Conservation (phyloP, 2,329 filamentous ascomycete species). For the Fusarium poae region DNA sequence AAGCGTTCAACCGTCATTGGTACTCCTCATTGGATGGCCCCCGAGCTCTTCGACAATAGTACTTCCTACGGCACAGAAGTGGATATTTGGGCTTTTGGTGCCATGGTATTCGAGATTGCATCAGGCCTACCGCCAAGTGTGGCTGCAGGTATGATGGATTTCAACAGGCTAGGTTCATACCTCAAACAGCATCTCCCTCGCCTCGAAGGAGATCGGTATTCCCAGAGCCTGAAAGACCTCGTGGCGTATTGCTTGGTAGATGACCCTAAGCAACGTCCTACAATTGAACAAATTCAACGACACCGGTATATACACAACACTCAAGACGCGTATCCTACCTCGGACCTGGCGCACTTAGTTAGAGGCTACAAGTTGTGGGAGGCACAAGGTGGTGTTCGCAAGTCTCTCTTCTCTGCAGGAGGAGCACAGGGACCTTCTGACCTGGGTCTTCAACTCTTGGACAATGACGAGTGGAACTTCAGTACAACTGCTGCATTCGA, state of each 20-base stretch:
- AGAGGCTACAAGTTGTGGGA: constrained; percentile 82
- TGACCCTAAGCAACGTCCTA: constrained; percentile 75
- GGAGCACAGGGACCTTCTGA: constrained; percentile 68
- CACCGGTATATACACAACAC: constrained; percentile 78
- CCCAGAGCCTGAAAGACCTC: constrained; percentile 75
- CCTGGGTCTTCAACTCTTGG: constrained; percentile 59
- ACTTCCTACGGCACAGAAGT: constrained; percentile 77
- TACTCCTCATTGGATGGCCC: constrained; percentile 89
- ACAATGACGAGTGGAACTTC: constrained; percentile 76
- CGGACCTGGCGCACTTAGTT: constrained; percentile 73
- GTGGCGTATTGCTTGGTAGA: constrained; percentile 80
- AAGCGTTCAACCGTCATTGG: constrained; percentile 86
- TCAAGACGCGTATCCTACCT: constrained; percentile 71
- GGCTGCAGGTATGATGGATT: constrained; percentile 62
- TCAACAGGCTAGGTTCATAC: constrained; percentile 66
- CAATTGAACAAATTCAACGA: constrained; percentile 75
- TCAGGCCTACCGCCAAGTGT: constrained; percentile 81
- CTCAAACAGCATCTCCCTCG: constrained; percentile 74
- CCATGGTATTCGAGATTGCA: constrained; percentile 84
- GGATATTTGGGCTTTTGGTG: constrained; percentile 89
- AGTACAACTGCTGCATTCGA: constrained; percentile 75
- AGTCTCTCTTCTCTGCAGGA: constrained; percentile 71
- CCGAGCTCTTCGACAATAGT: constrained; percentile 76
- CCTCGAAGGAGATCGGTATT: constrained; percentile 79
- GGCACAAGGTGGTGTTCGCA: constrained; percentile 76